These are phyloP conservation scores for Saxophila tyrrhenica DNA, from an alignment of 495 filamentous ascomycete genomes.

Conservation along the genomic window DNA sequence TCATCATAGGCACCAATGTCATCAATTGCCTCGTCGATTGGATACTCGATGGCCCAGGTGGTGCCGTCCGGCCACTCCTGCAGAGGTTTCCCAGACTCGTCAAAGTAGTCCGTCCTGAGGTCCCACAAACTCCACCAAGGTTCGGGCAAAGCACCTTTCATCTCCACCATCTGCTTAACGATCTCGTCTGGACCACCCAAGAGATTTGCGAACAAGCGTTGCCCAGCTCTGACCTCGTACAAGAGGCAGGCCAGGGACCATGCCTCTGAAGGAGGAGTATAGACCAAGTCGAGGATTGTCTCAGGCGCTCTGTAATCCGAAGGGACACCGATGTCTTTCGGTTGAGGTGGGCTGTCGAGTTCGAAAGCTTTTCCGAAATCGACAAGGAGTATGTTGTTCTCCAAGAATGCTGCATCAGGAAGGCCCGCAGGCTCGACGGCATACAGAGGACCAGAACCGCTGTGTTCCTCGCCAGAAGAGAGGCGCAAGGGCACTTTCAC, in stretches of 20 bases:
- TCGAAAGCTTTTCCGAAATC: conserved; percentile 29
- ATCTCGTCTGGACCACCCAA: conserved; percentile 23
- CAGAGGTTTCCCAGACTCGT: conserved; percentile 14
- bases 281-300: conserved; percentile 21
- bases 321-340: conserved; percentile 22
- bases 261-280: conserved; percentile 21
- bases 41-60: neutral
- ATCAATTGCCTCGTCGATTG: conserved; percentile 1
- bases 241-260: conserved; percentile 30
- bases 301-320: conserved; percentile 26
- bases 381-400: conserved; percentile 14
- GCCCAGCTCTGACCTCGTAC: conserved; percentile 28
- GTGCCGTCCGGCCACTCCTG: neutral
- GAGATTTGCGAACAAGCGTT: conserved; percentile 20
- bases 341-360: conserved; percentile 9
- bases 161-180: conserved; percentile 21
- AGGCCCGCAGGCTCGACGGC: conserved; percentile 20
- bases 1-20: conserved; percentile 1
- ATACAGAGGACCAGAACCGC: conserved; percentile 21
- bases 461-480: conserved; percentile 5
- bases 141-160: conserved; percentile 27
- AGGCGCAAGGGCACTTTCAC: conserved; percentile 12
- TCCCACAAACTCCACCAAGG: conserved; percentile 30
- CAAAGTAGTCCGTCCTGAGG: conserved; percentile 12
- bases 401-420: conserved; percentile 12